Conservation (phyloP, 1,139 yeast genomes). For the Casaregolazyma suthepensis region DNA sequence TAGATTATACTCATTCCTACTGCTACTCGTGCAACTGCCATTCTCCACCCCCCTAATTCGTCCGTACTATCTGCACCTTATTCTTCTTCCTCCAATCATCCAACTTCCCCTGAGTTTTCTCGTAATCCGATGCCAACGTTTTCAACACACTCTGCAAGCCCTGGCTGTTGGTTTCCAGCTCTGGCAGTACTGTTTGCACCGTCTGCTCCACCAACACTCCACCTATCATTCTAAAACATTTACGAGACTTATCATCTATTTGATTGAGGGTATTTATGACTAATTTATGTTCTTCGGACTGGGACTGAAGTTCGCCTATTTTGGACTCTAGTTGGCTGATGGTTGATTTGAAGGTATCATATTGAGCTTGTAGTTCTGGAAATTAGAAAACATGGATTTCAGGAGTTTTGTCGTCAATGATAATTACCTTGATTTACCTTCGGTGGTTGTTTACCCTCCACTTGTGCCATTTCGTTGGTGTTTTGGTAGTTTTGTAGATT, state of each 20-base stretch:
- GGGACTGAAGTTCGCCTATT: slow-evolving; percentile 38
- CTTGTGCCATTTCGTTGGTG: slow-evolving; percentile 16
- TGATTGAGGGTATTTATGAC: slow-evolving; percentile 44
- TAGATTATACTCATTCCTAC: no score
- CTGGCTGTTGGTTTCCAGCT: slow-evolving; percentile 54
- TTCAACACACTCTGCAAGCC: slow-evolving; percentile 34
- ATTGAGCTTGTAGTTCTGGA: slow-evolving; percentile 37
- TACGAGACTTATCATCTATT: slow-evolving; percentile 48
- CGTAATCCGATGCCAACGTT: slow-evolving; percentile 32
- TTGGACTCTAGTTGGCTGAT: slow-evolving; percentile 35
- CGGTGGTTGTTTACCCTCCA: slow-evolving; percentile 16
- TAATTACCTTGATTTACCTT: slow-evolving; percentile 19
- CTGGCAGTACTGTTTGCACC: slow-evolving; percentile 67
- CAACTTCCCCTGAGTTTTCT: slow-evolving; percentile 33
- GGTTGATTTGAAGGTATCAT: slow-evolving; percentile 36
- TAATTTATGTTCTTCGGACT: slow-evolving; percentile 37
- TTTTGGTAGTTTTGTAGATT: background rate
- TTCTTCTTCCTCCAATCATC: slow-evolving; percentile 37
- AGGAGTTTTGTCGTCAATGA: background rate
- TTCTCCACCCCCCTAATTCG: no score
- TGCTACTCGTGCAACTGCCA: no score
- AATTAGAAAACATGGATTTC: background rate
- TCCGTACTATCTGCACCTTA: slow-evolving; percentile 38
- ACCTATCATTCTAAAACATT: slow-evolving; percentile 90
- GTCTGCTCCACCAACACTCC: slow-evolving; percentile 83